These are phyloP conservation scores for Dillenia turbinata DNA, from an alignment of 164 flowering plant species.

Conservation along the genomic window DNA sequence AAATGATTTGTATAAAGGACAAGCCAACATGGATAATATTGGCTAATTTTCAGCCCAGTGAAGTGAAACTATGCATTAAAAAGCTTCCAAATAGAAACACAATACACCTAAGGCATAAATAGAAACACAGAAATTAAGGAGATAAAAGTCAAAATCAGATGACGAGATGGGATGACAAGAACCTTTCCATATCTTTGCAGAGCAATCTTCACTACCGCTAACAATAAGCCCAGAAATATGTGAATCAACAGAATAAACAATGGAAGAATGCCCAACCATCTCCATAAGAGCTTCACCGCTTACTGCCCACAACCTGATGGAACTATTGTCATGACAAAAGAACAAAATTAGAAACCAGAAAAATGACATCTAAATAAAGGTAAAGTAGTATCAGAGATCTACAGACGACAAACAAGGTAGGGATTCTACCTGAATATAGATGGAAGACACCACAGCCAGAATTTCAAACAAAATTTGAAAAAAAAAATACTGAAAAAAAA, in stretches of 20 bases:
- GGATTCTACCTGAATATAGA: too few relatives aligned
- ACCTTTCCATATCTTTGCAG: conserved; percentile 98
- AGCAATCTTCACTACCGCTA: conserved; percentile 93
- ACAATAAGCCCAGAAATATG: conserved; percentile 83
- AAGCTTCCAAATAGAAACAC: too few relatives aligned
- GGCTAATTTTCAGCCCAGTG: too few relatives aligned
- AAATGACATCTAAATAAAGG: not conserved
- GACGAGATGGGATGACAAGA: not conserved
- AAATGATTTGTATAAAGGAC: too few relatives aligned
- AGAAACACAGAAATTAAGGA: too few relatives aligned
- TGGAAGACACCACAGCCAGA: too few relatives aligned
- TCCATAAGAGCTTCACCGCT: conserved; percentile 83
- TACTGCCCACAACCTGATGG: conserved; percentile 85
- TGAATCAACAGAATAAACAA: conserved; percentile 92
- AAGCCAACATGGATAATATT: too few relatives aligned
- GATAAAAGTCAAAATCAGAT: too few relatives aligned
- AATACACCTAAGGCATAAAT: too few relatives aligned
- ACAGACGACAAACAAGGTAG: not conserved
- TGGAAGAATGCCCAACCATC: conserved; percentile 96
- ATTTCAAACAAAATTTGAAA: too few relatives aligned
- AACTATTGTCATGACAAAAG: conserved; percentile 37
- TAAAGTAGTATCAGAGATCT: not conserved
- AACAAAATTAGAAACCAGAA: conserved; percentile 1
- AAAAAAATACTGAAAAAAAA: too few relatives aligned
- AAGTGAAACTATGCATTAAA: too few relatives aligned